These are phyloP conservation scores for Saccharomyces pastorianus DNA, from an alignment of 1,139 yeast species.

Conservation along the genomic window DNA sequence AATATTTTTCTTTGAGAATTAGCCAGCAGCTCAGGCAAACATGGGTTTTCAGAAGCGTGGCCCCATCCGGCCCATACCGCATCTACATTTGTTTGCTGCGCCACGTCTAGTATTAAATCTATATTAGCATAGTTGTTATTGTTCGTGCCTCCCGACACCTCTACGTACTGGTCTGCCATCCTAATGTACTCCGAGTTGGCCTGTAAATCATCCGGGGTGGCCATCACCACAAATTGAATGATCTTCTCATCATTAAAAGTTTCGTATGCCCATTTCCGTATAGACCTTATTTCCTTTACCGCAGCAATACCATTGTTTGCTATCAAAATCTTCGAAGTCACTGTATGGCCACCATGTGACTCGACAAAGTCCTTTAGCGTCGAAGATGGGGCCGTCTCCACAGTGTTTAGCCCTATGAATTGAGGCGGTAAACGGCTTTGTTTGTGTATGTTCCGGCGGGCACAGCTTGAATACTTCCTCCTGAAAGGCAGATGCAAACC, in stretches of 20 bases:
- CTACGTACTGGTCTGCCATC: conserved; percentile 98
- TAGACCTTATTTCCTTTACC: conserved; percentile 92
- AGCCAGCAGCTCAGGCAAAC: conserved; percentile 85
- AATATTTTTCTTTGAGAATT: too few species aligned
- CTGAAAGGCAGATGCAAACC: not conserved
- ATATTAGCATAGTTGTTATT: conserved; percentile 97
- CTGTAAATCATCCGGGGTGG: conserved; percentile 94
- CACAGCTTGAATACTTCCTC: not conserved
- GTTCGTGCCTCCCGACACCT: conserved; percentile 98
- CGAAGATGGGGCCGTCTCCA: conserved; percentile 59
- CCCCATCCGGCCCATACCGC: conserved; percentile 99
- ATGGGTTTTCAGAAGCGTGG: conserved; percentile 96
- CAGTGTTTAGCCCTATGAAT: conserved; percentile 32
- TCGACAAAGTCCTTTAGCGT: conserved; percentile 77
- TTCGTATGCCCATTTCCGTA: conserved; percentile 97
- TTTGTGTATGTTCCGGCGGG: not conserved
- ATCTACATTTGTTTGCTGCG: conserved; percentile 91
- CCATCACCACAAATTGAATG: conserved; percentile 93
- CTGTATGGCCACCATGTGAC: conserved; percentile 89
- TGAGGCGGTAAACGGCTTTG: conserved; percentile 2
- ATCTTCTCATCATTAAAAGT: conserved; percentile 93
- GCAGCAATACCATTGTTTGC: conserved; percentile 99
- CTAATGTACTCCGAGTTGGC: conserved; percentile 97
- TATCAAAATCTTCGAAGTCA: conserved; percentile 76
- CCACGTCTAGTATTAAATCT: conserved; percentile 89